Base-by-base conservation (phyloP, 176 grass and related monocot species). In the Bromus sterilis region DNA sequence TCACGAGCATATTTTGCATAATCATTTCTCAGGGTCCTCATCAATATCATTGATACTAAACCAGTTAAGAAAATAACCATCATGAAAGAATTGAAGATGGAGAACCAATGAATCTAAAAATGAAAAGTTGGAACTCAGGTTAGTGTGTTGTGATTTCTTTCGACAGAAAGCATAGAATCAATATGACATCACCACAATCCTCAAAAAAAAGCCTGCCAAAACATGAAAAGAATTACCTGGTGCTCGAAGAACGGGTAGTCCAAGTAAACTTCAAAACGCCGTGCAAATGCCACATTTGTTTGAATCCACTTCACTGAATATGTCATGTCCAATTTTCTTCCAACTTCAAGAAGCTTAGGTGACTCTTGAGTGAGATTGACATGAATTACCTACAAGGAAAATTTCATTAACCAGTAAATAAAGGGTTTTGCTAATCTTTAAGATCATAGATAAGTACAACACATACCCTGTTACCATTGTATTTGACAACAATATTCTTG, bases 41-140 rank as follows among this genome's bases (percentile, higher is more conserved):
- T 93, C 82, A 99, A 84, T 84, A 99, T 99, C 96, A 99, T 99
- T 79, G 96, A 99, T 51, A 99, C 96, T 39, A 99, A 82, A 71
- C 96, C 96, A 29, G 96, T 99, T 25, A 99, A 90, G 77, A 99
- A 99, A 74, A 99, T 99, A 91, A 99, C 96, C 96, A 99, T 99
- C 96, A 99, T 99, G 65, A 99, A 99, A 42, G 96, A 99, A 91
- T 99, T 99, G 89, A 99, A 99, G 76, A 99, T 95, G 35, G 96
- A 99, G 72, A 99, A 99, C 96, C 96, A 99, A 63, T 99, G 96
- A 79, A 99, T 99, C 96, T 99, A 89, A 67, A 83, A 13, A 89
- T 66, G 43, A 51, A 35, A 90, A 49, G 26, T 31, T 58, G 43
- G 13, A 90, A 29, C 28, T 61, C 32, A 48, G 53, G 40, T 85